These are phyloP conservation scores for Lasiosphaeriaceae sp. DNA, from an alignment of 495 filamentous ascomycete genomes.

Conservation along the genomic window DNA sequence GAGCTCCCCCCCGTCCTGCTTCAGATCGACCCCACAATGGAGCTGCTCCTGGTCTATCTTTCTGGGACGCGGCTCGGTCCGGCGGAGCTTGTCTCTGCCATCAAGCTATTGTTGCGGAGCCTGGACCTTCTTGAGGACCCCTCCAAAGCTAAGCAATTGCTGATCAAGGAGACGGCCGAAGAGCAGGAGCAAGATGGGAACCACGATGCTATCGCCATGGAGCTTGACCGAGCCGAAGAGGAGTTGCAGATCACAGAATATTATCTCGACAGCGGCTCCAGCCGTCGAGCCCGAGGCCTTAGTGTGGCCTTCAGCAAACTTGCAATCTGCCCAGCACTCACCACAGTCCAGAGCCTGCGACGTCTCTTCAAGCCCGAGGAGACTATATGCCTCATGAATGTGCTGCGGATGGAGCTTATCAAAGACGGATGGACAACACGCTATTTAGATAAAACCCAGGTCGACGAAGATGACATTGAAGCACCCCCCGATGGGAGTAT, in stretches of 20 bases:
- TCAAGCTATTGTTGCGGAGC: constrained; percentile 48
- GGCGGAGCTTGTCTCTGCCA: constrained; percentile 42
- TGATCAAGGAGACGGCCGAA: constrained; percentile 15
- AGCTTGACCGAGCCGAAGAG: constrained; percentile 45
- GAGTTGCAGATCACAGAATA: constrained; percentile 49
- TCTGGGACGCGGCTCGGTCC: constrained; percentile 44
- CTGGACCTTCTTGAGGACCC: constrained; percentile 43
- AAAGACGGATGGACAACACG: constrained; percentile 66
- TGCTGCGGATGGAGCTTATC: constrained; percentile 63
- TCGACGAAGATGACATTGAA: constrained; percentile 51
- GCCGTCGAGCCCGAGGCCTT: constrained; percentile 40
- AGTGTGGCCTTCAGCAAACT: constrained; percentile 60
- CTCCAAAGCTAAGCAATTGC: constrained; percentile 26
- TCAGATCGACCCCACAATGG: constrained; percentile 57
- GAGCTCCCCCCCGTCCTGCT: constrained; percentile 57
- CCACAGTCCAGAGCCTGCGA: constrained; percentile 61
- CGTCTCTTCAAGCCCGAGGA: constrained; percentile 62
- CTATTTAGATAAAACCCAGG: constrained; percentile 47
- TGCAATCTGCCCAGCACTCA: constrained; percentile 53
- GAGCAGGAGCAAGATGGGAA: constrained; percentile 26
- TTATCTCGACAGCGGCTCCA: constrained; percentile 40
- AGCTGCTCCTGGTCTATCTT: constrained; percentile 55
- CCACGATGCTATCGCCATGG: constrained; percentile 39
- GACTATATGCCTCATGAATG: constrained; percentile 65
- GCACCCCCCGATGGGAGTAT: constrained; percentile 53